Conservation (phyloP, 352 stramenopile species). For the Globisporangium takayamanum region DNA sequence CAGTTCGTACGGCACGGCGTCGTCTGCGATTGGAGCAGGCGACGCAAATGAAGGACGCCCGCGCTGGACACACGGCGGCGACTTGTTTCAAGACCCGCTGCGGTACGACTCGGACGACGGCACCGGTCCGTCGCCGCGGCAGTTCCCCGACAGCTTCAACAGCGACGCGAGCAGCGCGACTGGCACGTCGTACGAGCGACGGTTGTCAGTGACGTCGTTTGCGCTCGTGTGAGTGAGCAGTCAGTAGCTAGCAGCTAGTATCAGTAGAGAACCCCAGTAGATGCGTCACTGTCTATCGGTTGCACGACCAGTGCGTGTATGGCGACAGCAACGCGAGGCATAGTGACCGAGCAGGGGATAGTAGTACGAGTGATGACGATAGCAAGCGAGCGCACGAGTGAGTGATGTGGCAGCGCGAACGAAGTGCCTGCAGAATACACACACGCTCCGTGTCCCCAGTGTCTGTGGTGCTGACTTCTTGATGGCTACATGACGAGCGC, state of each 20-base stretch:
- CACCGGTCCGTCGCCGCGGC: constrained; percentile 43
- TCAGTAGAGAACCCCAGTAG: constrained; percentile 9
- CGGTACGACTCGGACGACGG: constrained; percentile 84
- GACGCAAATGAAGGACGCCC: constrained; percentile 28
- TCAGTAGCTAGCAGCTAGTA: not conserved
- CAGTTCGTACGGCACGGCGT: constrained; percentile 46
- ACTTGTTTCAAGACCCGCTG: constrained; percentile 76
- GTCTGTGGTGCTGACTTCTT: not conserved
- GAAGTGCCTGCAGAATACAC: not conserved
- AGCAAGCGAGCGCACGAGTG: not conserved
- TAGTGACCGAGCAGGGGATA: not conserved
- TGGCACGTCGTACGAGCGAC: constrained; percentile 19
- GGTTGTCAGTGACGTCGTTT: constrained; percentile 11
- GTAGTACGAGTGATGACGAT: not conserved
- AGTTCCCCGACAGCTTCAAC: constrained; percentile 58
- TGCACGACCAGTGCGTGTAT: not conserved
- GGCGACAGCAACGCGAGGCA: no score
- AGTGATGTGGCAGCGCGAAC: not conserved
- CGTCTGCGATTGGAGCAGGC: constrained; percentile 25
- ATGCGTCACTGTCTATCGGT: no score
- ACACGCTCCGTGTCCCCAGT: not conserved
- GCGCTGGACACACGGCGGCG: constrained; percentile 73
- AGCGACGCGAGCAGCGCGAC: constrained; percentile 45
- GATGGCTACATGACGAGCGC: no score
- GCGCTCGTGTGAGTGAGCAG: constrained; percentile 7